A percentile compares a stretch with the other conserved stretches of the same genome.
Conservation (phyloP, 2,329 filamentous ascomycete species). For the Gremmenia infestans region DNA sequence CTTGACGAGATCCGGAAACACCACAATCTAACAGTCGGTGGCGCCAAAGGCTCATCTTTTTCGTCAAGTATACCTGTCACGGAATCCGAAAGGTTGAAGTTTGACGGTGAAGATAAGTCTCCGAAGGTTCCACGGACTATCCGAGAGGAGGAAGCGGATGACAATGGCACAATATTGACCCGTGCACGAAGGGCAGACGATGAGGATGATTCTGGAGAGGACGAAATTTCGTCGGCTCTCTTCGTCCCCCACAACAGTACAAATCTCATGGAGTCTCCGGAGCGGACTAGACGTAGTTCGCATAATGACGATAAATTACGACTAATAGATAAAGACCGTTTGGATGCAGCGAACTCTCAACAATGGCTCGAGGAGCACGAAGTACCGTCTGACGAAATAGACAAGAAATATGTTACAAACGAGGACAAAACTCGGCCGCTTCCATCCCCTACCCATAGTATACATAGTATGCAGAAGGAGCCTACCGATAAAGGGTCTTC, state of each 20-base stretch:
- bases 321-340: conserved; percentile 8
- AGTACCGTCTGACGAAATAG: conserved; percentile 34
- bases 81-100: conserved; percentile 23
- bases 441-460: conserved; percentile 6
- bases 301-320: conserved; percentile 7
- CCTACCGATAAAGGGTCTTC: conserved; percentile 11
- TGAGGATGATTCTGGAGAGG: conserved; percentile 63
- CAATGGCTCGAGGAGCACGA: conserved; percentile 32
- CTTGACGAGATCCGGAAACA: conserved; percentile 30
- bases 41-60: conserved; percentile 28
- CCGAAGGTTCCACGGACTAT: background rate
- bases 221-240: conserved; percentile 81
- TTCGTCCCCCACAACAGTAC: conserved; percentile 70
- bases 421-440: conserved; percentile 13
- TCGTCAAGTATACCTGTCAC: conserved; percentile 30
- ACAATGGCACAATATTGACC: conserved; percentile 36
- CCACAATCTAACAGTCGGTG: conserved; percentile 30
- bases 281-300: conserved; percentile 23
- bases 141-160: conserved; percentile 17
- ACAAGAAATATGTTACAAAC: conserved; percentile 16
- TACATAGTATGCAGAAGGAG: conserved; percentile 27
- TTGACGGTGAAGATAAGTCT: conserved; percentile 5
- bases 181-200: conserved; percentile 32
- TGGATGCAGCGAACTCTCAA: conserved; percentile 27
- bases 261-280: conserved; percentile 35